Base-by-base conservation (phyloP, 139 green algal genomes). In the Mesotaenium endlicherianum region DNA sequence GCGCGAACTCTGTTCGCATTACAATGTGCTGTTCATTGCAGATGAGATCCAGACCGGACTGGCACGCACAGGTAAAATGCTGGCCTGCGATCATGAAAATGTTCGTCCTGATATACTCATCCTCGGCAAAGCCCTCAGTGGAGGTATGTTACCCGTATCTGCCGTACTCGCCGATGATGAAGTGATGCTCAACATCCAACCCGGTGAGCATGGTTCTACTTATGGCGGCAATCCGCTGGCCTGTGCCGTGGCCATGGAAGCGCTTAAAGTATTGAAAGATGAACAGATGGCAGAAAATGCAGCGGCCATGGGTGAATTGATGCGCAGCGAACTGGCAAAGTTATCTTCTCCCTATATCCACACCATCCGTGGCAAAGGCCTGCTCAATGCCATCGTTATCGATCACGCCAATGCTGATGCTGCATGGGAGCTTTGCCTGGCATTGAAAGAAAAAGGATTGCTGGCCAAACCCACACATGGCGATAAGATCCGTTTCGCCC, bases 151-250 rank as follows among this genome's bases (percentile, higher is more conserved):
- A 88, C 95, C 95, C 3, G 95, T 98, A 47, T 94, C 91, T 11
- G 95, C 94, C 0, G 95, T 98, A 41, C 91, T 98, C 44, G 92
- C 93, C 0, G 42, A 92, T 39, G 17, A 77, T 14, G 44, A 87
- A 2, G 43, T 90, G 34, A 90, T 90, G 86, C 38, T 70, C 20
- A 49, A 39, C 42, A 90, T 90, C 42, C 43, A 76, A 14, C 86
- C 86, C 0, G 84, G 84, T 41, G 80, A 90, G 69, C 86, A 90
- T 43, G 86, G 86, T 3, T 82, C 70, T 53, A 90, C 86, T 3
- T 91, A 80, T 81, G 95, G 95, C 30, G 95, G 95, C 64, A 98
- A 98, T 84, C 95, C 95, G 2, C 81, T 98, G 26, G 94, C 92
- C 11, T 91, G 93, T 0, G 69, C 75, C 3, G 95, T 98, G 49